These are phyloP conservation scores for Pinguiococcus pyrenoidosus DNA, from an alignment of 108 stramenopile species.

Conservation along the genomic window DNA sequence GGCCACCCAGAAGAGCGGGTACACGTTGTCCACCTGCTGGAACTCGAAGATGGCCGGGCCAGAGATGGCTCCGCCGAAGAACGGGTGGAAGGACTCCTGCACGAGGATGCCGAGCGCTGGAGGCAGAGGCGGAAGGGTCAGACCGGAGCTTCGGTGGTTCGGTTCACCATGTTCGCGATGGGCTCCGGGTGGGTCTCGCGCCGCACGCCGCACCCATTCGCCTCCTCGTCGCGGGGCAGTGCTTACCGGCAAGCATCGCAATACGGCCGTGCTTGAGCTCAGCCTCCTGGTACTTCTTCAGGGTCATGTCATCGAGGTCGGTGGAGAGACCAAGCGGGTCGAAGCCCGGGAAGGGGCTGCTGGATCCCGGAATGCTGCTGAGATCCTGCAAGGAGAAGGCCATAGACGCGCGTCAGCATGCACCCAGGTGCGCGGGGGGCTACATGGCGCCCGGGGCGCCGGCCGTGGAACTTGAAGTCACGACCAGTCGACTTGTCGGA, in stretches of 20 bases:
- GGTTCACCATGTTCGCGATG: too few relatives aligned
- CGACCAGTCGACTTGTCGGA: too few relatives aligned
- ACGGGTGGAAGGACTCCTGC: slow-evolving; percentile 37
- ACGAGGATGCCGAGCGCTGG: slow-evolving; percentile 38
- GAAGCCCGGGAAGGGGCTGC: slow-evolving; percentile 15
- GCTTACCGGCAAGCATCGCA: too few relatives aligned
- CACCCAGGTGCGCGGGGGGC: too few relatives aligned
- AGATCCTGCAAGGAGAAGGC: too few relatives aligned
- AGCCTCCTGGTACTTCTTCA: slow-evolving; percentile 75
- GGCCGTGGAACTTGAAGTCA: too few relatives aligned
- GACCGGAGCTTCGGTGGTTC: background rate
- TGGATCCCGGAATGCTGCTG: too few relatives aligned
- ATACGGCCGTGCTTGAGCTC: slow-evolving; percentile 41
- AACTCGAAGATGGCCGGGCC: slow-evolving; percentile 82
- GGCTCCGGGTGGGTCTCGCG: too few relatives aligned
- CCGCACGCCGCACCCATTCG: too few relatives aligned
- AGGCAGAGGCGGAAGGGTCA: slow-evolving; percentile 45
- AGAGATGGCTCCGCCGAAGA: slow-evolving; percentile 46
- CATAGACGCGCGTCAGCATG: too few relatives aligned
- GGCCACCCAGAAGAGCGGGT: slow-evolving; percentile 38
- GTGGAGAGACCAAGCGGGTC: slow-evolving; percentile 59
- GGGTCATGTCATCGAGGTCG: slow-evolving; percentile 49
- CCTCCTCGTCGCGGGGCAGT: too few relatives aligned
- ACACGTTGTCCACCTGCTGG: slow-evolving; percentile 42
- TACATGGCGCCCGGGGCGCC: too few relatives aligned